Conservation (phyloP, 768 basidiomycete genomes). For the Tephrocybe rancida region DNA sequence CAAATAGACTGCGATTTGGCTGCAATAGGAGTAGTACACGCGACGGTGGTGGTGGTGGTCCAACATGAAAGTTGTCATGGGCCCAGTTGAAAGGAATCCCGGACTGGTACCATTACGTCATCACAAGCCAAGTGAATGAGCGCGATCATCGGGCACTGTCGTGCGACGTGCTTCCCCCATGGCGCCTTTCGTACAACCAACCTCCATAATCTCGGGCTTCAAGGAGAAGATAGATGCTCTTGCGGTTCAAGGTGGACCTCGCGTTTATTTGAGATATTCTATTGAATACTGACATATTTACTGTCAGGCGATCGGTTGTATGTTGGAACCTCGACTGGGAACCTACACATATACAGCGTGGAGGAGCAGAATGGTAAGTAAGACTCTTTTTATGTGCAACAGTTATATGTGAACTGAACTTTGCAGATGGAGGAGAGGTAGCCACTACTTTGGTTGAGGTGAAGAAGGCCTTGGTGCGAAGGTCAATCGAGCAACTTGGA, state of each 20-base stretch:
- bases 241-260: slow-evolving; percentile 39
- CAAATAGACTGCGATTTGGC: no score
- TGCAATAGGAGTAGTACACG: no score
- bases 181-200: slow-evolving; percentile 35
- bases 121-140: neutral
- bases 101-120: neutral
- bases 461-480: slow-evolving; percentile 65
- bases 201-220: slow-evolving; percentile 34
- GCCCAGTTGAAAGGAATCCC: neutral
- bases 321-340: slow-evolving; percentile 61
- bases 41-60: no score
- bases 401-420: neutral
- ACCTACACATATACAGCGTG: slow-evolving; percentile 52
- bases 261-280: neutral
- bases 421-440: slow-evolving; percentile 31
- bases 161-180: slow-evolving; percentile 13
- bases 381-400: neutral
- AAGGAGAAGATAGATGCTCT: slow-evolving; percentile 50
- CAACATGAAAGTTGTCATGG: no score
- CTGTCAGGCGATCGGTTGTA: slow-evolving; percentile 60
- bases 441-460: slow-evolving; percentile 54
- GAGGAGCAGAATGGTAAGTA: slow-evolving; percentile 40
- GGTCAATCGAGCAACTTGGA: slow-evolving; percentile 86
- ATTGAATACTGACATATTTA: neutral
- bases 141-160: neutral